Percentiles rank a stretch among this genome's conserved stretches.
Conservation (phyloP, 2,329 filamentous ascomycete genomes). For the Arthrobotrys sphaeroides region DNA sequence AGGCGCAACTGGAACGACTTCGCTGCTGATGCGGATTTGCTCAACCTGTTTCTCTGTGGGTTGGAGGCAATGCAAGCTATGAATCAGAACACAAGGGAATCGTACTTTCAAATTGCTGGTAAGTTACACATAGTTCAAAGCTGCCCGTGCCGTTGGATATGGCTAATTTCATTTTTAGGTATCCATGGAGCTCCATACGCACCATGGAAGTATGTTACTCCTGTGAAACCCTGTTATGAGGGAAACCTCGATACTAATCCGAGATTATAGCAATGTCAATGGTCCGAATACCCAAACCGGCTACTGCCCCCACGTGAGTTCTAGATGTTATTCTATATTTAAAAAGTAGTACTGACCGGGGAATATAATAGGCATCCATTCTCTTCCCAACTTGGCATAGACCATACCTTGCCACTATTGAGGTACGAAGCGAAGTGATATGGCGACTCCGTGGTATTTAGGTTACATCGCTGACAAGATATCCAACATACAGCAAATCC, state of each 20-base stretch:
- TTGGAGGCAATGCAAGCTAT: conserved; percentile 40
- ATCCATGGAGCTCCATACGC: conserved; percentile 48
- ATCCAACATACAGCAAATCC: conserved; percentile 32
- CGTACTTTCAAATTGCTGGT: conserved; percentile 43
- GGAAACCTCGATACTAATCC: background rate
- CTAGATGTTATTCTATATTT: background rate
- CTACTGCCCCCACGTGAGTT: conserved; percentile 48
- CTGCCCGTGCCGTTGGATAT: background rate
- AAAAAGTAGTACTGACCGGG: background rate
- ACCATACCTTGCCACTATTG: conserved; percentile 43
- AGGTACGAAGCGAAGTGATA: conserved; percentile 7
- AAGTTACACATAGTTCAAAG: background rate
- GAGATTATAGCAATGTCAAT: background rate
- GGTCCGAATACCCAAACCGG: conserved; percentile 20
- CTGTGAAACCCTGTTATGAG: background rate
- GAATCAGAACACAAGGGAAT: conserved; percentile 28
- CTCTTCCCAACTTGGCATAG: conserved; percentile 50
- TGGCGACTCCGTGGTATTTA: background rate
- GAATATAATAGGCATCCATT: conserved; percentile 41
- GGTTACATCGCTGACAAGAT: background rate
- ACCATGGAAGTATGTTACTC: conserved; percentile 40
- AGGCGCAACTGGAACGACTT: conserved; percentile 39
- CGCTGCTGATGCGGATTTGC: conserved; percentile 24
- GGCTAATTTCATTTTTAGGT: conserved; percentile 17
- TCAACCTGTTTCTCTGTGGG: conserved; percentile 48